Conservation (phyloP, 2,329 filamentous ascomycete genomes). For the Penicillium rolfsii region DNA sequence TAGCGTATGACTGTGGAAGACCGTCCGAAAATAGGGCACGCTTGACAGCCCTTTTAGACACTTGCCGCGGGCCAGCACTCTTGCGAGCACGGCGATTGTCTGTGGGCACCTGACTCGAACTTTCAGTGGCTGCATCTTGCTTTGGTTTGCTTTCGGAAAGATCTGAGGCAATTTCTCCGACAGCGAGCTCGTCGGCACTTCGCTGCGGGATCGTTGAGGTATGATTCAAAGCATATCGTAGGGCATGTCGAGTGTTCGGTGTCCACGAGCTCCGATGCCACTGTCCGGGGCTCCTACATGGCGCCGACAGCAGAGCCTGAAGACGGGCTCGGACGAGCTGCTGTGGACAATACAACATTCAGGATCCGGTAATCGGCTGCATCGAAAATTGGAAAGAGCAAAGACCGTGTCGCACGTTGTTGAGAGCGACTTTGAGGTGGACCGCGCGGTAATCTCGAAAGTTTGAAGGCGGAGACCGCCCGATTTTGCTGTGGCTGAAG, state of each 20-base stretch:
- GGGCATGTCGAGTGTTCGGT: constrained; percentile 17
- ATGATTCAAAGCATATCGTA: constrained; percentile 16
- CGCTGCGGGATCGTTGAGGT: constrained; percentile 7
- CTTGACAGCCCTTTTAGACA: not conserved
- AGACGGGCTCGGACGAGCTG: constrained; percentile 36
- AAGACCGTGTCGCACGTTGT: not conserved
- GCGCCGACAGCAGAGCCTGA: constrained; percentile 31
- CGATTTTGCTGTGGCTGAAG: constrained; percentile 39
- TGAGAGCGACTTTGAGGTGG: not conserved
- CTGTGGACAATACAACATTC: constrained; percentile 43
- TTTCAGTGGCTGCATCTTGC: not conserved
- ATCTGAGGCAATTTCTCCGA: not conserved
- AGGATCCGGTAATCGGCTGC: constrained; percentile 31
- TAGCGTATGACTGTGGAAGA: not conserved
- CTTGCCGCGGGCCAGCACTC: not conserved
- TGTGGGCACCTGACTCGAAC: not conserved
- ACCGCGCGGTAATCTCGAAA: not conserved
- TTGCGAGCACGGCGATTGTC: not conserved
- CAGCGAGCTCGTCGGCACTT: not conserved
- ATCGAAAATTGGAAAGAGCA: constrained; percentile 20
- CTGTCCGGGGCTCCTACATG: constrained; percentile 24
- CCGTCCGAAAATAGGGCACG: not conserved
- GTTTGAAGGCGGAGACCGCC: constrained; percentile 16
- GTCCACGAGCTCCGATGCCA: constrained; percentile 26
- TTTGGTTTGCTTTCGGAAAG: not conserved